Evolutionary conservation across 257 asterid species (phyloP), one percentile per base, ranked within the genome.

Genomic region (Phtheirospermum japonicum): DNA sequence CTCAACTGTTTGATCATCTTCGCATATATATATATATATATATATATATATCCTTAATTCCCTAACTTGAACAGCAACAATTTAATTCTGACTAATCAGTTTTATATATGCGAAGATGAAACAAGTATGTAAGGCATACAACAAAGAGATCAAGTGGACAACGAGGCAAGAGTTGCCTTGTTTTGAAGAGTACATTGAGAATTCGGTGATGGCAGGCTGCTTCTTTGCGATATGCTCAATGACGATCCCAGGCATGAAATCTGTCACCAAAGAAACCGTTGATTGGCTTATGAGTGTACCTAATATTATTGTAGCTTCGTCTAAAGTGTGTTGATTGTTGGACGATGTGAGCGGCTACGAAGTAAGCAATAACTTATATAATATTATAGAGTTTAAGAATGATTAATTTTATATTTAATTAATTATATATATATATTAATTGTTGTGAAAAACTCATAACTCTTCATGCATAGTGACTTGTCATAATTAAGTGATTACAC

Each of bases 251-350:
- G 42, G 42, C 42, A 6, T 36, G 10, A 36, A 36, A 36, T 36
- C 42, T 6, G 8, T 9, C 11, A 2, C 42, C 2, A 36, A 36
- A 0, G 42, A 36, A 6, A 36, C 42, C 11, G 7, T 36, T 36
- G 72, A 74, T 7, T 68, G 72, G 79, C 13, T 68, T 6, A 9
- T 45, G 10, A 42, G 39, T 8, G 36, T 5, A 18, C 75, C 79
- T 8, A 45, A 52, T 12, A 20, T 69, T 14, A 23, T 59, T 0
- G 28, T 57, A n/a, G 5, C 65, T 13, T n/a, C 72, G 0, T 57
- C 59, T 0, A 57, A 23, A 16, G 56, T 45, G 39, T 57, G 65
- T 45, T 57, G 72, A 45, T 17, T 39, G 4, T 14, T 45, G 2
- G 33, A 67, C 8, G 65, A 67, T 48, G 7, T 67, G 59, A 48